phyloP scores from a whole-genome alignment of 1,284 basidiomycete species.

The Boletellus deceptivus region DNA sequence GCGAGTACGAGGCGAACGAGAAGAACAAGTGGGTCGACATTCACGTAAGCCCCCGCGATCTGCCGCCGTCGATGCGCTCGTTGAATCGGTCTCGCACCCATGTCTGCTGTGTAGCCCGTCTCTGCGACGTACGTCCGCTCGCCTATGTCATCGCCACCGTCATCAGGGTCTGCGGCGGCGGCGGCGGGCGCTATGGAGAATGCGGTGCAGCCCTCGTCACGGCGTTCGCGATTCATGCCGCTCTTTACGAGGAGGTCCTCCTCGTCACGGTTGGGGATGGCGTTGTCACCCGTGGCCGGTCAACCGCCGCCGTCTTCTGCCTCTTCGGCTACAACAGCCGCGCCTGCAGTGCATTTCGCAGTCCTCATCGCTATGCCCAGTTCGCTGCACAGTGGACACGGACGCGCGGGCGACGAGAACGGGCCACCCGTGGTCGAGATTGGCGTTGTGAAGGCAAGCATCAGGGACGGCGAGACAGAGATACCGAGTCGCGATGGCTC shows the following conservation, averaged over 20 bases:
- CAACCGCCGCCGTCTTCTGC: slow-evolving; percentile 1
- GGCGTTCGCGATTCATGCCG: slow-evolving; percentile 14
- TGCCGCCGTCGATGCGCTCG: not conserved
- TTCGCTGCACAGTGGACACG: slow-evolving; percentile 23
- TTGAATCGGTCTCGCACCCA: not conserved
- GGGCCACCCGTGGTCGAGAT: slow-evolving; percentile 49
- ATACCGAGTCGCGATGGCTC: slow-evolving; percentile 3
- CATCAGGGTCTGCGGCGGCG: not conserved
- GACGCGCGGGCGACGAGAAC: slow-evolving; percentile 33
- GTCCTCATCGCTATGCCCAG: slow-evolving; percentile 58
- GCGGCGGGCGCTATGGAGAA: slow-evolving; percentile 2
- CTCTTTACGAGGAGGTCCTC: slow-evolving; percentile 18
- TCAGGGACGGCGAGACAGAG: slow-evolving; percentile 8
- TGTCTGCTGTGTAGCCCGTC: slow-evolving; percentile 32
- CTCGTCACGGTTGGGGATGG: slow-evolving; percentile 7
- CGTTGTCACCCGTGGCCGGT: slow-evolving; percentile 1
- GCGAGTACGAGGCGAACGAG: slow-evolving; percentile 11
- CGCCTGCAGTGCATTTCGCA: slow-evolving; percentile 36
- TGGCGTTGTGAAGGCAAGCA: slow-evolving; percentile 40
- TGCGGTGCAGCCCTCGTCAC: slow-evolving; percentile 9
- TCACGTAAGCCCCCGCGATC: slow-evolving; percentile 20
- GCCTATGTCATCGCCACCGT: not conserved
- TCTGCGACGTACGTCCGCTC: slow-evolving; percentile 36
- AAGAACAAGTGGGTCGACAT: slow-evolving; percentile 39
- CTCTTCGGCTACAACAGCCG: slow-evolving; percentile 11